Conservation (phyloP, 345 rosid species). For the Cardamine occulta region DNA sequence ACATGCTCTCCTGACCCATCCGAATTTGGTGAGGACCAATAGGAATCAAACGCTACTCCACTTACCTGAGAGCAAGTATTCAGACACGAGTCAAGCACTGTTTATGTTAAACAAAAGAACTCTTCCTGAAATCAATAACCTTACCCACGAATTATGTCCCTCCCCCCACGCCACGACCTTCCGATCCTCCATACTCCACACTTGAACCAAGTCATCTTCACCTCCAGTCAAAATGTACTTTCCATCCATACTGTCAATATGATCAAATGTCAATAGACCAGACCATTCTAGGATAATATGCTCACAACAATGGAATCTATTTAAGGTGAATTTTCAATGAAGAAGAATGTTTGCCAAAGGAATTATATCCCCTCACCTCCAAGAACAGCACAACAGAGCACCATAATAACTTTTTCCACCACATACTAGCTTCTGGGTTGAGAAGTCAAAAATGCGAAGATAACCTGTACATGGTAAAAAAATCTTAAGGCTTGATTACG, state of each 20-base stretch:
- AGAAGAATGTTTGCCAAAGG: conserved; percentile 52
- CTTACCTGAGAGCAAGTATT: conserved; percentile 76
- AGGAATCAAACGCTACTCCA: conserved; percentile 98
- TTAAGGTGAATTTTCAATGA: conserved; percentile 41
- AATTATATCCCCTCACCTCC: conserved; percentile 40
- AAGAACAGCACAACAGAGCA: conserved; percentile 48
- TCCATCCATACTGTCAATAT: conserved; percentile 83
- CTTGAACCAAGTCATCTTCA: conserved; percentile 98
- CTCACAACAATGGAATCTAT: neutral
- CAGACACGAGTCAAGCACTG: conserved; percentile 34
- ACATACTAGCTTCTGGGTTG: conserved; percentile 45
- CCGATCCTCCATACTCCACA: conserved; percentile 99
- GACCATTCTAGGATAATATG: neutral
- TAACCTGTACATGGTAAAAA: conserved; percentile 60
- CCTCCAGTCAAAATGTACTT: conserved; percentile 97
- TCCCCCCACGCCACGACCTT: conserved; percentile 99
- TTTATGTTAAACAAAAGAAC: neutral
- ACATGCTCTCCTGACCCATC: conserved; percentile 84
- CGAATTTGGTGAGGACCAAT: conserved; percentile 86
- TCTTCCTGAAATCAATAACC: conserved; percentile 32
- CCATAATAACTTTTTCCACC: conserved; percentile 50
- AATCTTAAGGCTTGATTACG: conserved; percentile 6
- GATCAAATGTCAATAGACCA: conserved; percentile 16
- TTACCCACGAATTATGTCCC: conserved; percentile 99
- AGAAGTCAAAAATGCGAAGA: conserved; percentile 88